Evolutionary conservation across 176 grass and related monocot genomes (phyloP), one percentile per base, ranked within the genome.

Genomic region (Ensete ventricosum): DNA sequence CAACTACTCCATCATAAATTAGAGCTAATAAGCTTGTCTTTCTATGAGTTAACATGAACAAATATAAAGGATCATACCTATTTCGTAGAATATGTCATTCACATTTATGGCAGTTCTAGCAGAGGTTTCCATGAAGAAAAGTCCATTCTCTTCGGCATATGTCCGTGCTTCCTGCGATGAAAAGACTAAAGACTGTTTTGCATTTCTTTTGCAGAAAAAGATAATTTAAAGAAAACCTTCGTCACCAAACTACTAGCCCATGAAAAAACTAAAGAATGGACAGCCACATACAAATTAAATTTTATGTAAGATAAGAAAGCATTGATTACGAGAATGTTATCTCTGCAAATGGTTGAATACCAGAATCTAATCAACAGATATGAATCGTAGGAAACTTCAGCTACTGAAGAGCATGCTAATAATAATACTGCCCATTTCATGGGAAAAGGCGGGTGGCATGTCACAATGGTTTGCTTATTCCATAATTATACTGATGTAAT

Each of bases 81-180:
- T 70, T 70, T 70, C 67, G 22, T 52, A 70, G 16, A 70, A 70
- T 70, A 70, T 50, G 43, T 70, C 67, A 70, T 70, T 50, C 67
- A 70, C 67, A 70, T 70, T 70, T 34, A 70, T 70, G 43, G 67
- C 67, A 51, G 67, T 70, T 52, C 52, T 70, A 10, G 67, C 67
- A 70, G 67, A 50, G 67, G 67, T 70, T 70, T 70, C 67, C 67
- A 70, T 70, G 67, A 70, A 70, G 17, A 70, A 70, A 70, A 70
- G 67, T n/a, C 67, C 67, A 51, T 51, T 70, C 14, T 70, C 29
- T 48, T 70, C 48, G 2, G 67, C 67, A 70, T 50, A 70, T 51
- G 48, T 13, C 8, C 7, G 25, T 19, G 67, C 67, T 52, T 70
- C 48, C 67, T 70, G 67, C 14, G 11, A 51, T 50, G 16, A 1